Evolutionary conservation across 2,329 filamentous ascomycete species (phyloP).

Genomic region (Teratosphaeria viscida): DNA sequence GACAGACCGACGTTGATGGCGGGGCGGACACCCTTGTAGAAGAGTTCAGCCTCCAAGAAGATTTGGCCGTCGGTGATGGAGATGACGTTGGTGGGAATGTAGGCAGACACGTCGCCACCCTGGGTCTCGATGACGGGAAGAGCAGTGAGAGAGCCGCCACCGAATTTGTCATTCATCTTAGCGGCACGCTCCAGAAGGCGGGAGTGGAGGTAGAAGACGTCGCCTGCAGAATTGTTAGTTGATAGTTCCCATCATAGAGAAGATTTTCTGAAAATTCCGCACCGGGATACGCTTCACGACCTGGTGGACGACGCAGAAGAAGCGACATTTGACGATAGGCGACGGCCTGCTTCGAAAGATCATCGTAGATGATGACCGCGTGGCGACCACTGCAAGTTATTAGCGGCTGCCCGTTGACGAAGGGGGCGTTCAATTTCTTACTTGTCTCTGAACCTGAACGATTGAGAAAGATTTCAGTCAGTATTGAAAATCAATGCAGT

Average conservation of each 20-base stretch:
- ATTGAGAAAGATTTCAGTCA: background rate
- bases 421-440: background rate
- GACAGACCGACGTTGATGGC: conserved; percentile 99
- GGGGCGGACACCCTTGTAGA: conserved; percentile 99
- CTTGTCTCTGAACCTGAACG: conserved; percentile 70
- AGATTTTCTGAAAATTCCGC: conserved; percentile 37
- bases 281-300: conserved; percentile 98
- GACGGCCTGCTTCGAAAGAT: conserved; percentile 87
- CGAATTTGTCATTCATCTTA: conserved; percentile 93
- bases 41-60: conserved; percentile 97
- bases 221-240: conserved; percentile 23
- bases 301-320: conserved; percentile 90
- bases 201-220: conserved; percentile 96
- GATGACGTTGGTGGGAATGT: conserved; percentile 99
- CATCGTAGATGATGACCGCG: conserved; percentile 83
- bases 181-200: conserved; percentile 98
- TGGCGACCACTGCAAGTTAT: conserved; percentile 55
- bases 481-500: background rate
- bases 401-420: background rate
- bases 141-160: conserved; percentile 87
- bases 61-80: conserved; percentile 99
- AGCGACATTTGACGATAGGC: conserved; percentile 86
- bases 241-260: background rate
- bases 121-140: conserved; percentile 98
- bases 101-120: conserved; percentile 99